These are phyloP conservation scores for Eucalyptus regnans DNA, from an alignment of 345 rosid genomes.

Conservation along the genomic window DNA sequence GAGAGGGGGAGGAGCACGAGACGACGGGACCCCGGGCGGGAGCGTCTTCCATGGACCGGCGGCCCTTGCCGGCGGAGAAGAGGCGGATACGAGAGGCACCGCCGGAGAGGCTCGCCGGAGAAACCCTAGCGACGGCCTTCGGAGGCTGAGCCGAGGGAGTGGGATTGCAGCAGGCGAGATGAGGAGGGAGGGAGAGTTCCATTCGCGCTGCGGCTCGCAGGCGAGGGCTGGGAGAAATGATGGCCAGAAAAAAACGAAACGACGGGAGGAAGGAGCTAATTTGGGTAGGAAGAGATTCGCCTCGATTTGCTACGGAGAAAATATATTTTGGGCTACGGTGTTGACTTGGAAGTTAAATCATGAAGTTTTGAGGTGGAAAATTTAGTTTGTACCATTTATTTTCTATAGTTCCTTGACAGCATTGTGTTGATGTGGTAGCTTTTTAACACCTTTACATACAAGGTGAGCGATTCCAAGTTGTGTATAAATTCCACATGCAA, in stretches of 20 bases:
- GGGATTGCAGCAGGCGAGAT: not conserved
- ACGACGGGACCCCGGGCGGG: not conserved
- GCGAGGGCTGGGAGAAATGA: not conserved
- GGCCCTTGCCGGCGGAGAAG: not conserved
- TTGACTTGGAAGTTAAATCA: not conserved
- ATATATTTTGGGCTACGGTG: not conserved
- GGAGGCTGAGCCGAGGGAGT: not conserved
- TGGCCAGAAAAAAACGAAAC: not conserved
- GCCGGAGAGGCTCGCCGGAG: not conserved
- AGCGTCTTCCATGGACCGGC: not conserved
- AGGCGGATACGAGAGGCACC: not conserved
- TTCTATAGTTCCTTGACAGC: too few relatives aligned
- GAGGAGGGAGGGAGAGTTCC: conserved; percentile 14
- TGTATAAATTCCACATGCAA: too few relatives aligned
- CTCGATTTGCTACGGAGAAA: not conserved
- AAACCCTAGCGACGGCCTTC: not conserved
- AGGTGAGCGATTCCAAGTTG: too few relatives aligned
- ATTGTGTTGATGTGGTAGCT: too few relatives aligned
- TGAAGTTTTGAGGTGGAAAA: too few relatives aligned
- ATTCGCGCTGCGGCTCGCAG: not conserved
- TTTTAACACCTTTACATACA: too few relatives aligned
- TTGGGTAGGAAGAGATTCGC: not conserved
- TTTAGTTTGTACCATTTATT: too few relatives aligned
- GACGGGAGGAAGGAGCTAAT: not conserved
- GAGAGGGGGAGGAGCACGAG: conserved; percentile 12